These are phyloP conservation scores for Favolaschia claudopus DNA, from an alignment of 768 basidiomycete species.

Conservation along the genomic window DNA sequence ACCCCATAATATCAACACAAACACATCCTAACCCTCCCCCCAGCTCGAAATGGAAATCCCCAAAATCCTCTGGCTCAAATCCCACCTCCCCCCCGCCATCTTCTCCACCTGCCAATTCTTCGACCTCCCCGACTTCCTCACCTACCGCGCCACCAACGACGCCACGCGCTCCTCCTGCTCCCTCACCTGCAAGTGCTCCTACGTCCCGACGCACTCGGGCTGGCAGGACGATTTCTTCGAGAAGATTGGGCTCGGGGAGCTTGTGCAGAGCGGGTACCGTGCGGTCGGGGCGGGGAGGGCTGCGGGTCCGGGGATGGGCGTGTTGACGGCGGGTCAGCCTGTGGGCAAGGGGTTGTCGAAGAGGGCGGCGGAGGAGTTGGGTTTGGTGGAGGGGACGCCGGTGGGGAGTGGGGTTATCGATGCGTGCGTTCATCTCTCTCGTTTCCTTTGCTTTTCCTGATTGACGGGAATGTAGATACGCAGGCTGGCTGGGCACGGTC, in stretches of 20 bases:
- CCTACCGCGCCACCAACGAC: slow-evolving; percentile 86
- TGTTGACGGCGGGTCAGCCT: slow-evolving; percentile 85
- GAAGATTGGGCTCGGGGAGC: slow-evolving; percentile 79
- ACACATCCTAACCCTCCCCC: slow-evolving; percentile 12
- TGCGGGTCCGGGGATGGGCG: no score
- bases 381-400: slow-evolving; percentile 84
- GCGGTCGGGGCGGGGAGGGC: slow-evolving; percentile 79
- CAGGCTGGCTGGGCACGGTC: slow-evolving; percentile 97
- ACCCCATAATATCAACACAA: neutral
- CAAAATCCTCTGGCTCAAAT: slow-evolving; percentile 96
- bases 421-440: slow-evolving; percentile 63
- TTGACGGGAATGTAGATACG: no score
- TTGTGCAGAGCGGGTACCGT: slow-evolving; percentile 72
- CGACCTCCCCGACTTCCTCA: slow-evolving; percentile 95
- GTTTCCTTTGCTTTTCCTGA: neutral
- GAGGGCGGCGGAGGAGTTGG: slow-evolving; percentile 84
- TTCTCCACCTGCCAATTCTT: slow-evolving; percentile 86
- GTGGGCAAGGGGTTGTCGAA: slow-evolving; percentile 85
- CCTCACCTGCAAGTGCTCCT: slow-evolving; percentile 95
- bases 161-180: slow-evolving; percentile 88
- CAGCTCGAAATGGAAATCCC: slow-evolving; percentile 99
- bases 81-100: slow-evolving; percentile 73
- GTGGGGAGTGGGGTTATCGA: slow-evolving; percentile 97
- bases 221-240: slow-evolving; percentile 92
- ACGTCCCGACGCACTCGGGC: slow-evolving; percentile 75